Evolutionary conservation across 2,329 filamentous ascomycete genomes (phyloP), one percentile per base, ranked within the genome.

Genomic region (Fusarium chlamydosporum): DNA sequence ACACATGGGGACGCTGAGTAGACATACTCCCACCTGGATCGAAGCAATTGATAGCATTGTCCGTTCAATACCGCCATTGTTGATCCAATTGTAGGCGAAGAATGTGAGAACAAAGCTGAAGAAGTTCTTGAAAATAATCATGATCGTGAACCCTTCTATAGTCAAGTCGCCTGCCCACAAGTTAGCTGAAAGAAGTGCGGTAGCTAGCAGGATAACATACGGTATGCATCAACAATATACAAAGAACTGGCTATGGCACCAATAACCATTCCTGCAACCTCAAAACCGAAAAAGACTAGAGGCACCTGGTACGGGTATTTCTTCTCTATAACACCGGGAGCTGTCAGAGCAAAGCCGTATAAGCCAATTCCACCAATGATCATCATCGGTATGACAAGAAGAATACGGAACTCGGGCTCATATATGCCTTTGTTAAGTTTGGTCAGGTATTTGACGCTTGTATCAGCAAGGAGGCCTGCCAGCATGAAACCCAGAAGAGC

Each of bases 101-200:
- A 90, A 96, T 0, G 94, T 97, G 57, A 97, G 82, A 8, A 89
- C 88, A 74, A 96, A 97, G 67, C 90, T 92, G 81, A 97, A 97
- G 66, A 97, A 86, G 79, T 97, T 97, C 81, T 97, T 97, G 84
- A 97, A 97, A 55, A 97, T 90, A 68, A 97, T 86, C 77, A 96
- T 87, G 79, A 93, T 92, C 0, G 94, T 97, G 77, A 97, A 97
- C 8, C 90, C 92, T 79, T 97, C 94, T 47, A 97, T 88, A 1
- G 92, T 89, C 58, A 97, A 88, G 65, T 95, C 90, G 9, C 90
- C 91, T 92, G 54, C 52, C 35, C 23, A 50, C 35, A 45, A 10
- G 48, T 63, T 31, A 68, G 41, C 47, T 27, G 27, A 26, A 18
- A 15, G 33, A 16, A 12, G 20, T 7, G 12, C 2, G 12, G 10